Evolutionary conservation across 2,329 filamentous ascomycete species (phyloP), one percentile per base, ranked within the genome.

Genomic region (Aspergillus transmontanensis): DNA sequence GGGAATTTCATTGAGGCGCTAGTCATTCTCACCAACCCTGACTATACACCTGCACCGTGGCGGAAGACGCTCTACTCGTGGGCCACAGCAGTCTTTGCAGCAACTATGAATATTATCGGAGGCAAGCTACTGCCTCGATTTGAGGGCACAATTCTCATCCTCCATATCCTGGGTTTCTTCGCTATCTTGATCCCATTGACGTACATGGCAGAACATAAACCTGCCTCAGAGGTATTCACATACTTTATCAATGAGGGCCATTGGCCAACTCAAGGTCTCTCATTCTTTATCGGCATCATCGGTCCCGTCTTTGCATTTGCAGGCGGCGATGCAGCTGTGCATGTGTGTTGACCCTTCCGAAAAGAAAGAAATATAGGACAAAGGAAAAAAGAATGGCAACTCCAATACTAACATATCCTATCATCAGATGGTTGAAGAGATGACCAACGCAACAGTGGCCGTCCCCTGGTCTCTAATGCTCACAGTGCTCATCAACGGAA

Each of bases 111-210:
- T 64, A 78, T 78, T 1, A 71, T 80, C 12, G 74, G 78, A 6
- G 79, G 78, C 3, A 76, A 75, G 51, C 66, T 79, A 1, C 72
- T 86, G 2, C 82, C 83, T 1, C 72, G 78, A 12, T 73, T 85
- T 50, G 85, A 87, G 69, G 80, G 81, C 0, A 66, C 82, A 14
- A 76, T 84, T 32, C 71, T 85, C 7, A 77, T 84, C 32, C 68
- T 86, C 4, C 84, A 86, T 61, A 73, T 85, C 19, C 69, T 82
- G 14, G 84, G 84, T 4, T 83, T 85, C 69, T 83, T 86, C 60
- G 83, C 79, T 0, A 82, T 85, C 59, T 71, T 86, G 14, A 80
- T 85, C 28, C 77, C 81, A 0, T 70, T 85, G 5, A 75, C 79
- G 63, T 74, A 79, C 1, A 73, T 82, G 59, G 78, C 80, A 0